Evolutionary conservation across 176 grass and related monocot genomes (phyloP).

Genomic region (Musa itinerans): DNA sequence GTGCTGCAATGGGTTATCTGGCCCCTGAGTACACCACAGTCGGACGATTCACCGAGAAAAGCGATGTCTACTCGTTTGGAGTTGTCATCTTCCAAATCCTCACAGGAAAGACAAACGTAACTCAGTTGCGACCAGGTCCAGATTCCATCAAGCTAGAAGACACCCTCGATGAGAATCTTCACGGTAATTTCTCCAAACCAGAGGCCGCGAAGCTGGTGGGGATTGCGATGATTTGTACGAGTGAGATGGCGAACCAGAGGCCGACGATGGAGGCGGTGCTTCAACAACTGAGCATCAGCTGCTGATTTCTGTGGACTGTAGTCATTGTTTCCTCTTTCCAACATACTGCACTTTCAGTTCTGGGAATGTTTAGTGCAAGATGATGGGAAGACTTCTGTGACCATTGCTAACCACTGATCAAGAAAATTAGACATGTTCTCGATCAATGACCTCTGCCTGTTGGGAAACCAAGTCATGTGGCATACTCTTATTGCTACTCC

Average conservation of each 20-base stretch:
- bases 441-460: not conserved
- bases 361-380: not conserved
- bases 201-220: conserved; percentile 48
- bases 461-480: not conserved
- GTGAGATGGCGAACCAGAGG: conserved; percentile 44
- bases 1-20: conserved; percentile 86
- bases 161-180: conserved; percentile 43
- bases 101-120: conserved; percentile 47
- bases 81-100: conserved; percentile 70
- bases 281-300: conserved; percentile 38
- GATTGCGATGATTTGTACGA: conserved; percentile 44
- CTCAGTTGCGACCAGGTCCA: conserved; percentile 26
- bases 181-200: conserved; percentile 32
- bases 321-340: not conserved
- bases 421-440: not conserved
- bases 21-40: conserved; percentile 63
- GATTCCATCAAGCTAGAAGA: conserved; percentile 27
- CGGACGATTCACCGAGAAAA: conserved; percentile 87
- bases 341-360: not conserved
- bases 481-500: not conserved
- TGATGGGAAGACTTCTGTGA: not conserved
- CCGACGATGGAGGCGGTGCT: conserved; percentile 59
- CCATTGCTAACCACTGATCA: conserved; percentile 4
- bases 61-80: conserved; percentile 79
- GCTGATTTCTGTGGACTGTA: not conserved